phyloP scores from a whole-genome alignment of 1,284 basidiomycete species.

The Ceratobasidium sp. region DNA sequence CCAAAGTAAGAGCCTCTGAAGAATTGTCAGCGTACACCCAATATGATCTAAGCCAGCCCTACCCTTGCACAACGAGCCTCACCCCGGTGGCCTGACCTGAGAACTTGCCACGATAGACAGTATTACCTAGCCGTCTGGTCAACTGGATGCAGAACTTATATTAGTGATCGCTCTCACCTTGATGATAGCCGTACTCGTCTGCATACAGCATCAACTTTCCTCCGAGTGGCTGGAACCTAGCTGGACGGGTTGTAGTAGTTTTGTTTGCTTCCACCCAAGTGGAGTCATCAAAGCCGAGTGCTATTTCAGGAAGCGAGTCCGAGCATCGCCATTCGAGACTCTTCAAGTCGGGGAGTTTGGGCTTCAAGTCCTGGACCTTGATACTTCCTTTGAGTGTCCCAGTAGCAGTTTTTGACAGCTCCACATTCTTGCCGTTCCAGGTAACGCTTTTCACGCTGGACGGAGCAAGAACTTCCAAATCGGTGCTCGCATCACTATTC shows the following conservation, averaged over 20 bases:
- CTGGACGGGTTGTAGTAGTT: constrained; percentile 53
- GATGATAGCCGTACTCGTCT: no score
- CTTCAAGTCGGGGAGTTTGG: constrained; percentile 48
- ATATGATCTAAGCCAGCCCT: constrained; percentile 8
- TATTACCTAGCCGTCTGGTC: constrained; percentile 42
- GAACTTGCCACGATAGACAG: constrained; percentile 57
- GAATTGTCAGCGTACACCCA: not conserved
- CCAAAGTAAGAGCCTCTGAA: constrained; percentile 55
- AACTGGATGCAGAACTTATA: constrained; percentile 40
- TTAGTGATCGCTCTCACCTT: constrained; percentile 55
- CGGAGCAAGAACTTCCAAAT: constrained; percentile 35
- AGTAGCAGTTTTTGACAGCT: not conserved
- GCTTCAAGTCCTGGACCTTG: constrained; percentile 41
- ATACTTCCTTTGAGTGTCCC: constrained; percentile 31
- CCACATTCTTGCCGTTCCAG: constrained; percentile 42
- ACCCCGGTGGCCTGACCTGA: constrained; percentile 53
- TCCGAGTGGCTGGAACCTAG: constrained; percentile 48
- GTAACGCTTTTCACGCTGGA: constrained; percentile 36
- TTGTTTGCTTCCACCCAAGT: constrained; percentile 54
- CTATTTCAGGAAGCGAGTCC: no score
- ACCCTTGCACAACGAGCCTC: constrained; percentile 56
- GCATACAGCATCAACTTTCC: constrained; percentile 54
- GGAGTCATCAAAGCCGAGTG: constrained; percentile 51
- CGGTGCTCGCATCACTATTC: constrained; percentile 28
- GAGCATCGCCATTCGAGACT: constrained; percentile 52